Base-by-base conservation (phyloP, 805 yeast species). In the Myxozyma kluyveri region DNA sequence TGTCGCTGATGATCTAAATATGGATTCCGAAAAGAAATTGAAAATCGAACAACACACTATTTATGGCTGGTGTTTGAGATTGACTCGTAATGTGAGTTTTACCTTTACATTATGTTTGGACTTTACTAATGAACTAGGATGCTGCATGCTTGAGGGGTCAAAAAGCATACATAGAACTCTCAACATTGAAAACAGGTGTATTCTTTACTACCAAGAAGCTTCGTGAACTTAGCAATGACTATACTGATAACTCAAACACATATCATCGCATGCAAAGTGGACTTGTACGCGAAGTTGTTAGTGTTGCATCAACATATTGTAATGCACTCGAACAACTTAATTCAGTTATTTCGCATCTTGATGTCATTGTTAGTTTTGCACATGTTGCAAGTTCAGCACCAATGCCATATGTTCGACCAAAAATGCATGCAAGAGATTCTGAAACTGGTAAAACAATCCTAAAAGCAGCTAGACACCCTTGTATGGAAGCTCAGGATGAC, bases 171-270 rank as follows among this genome's bases (percentile, higher is more conserved):
- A 77, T 77, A 46, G 97, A 93, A 67, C 73, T 91, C 40, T 86
- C 89, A 46, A 91, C 97, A 0, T 95, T 88, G 27, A 93, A 93
- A 66, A 96, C 96, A 1, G 99, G 99, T 51, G 91, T 91, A 3
- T 88, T 77, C 67, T 93, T 93, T 74, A 88, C 96, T 7, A 88
- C 96, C 1, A 68, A 73, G 39, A 76, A 76, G 56, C 72, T 93
- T 60, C 74, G 79, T 38, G 73, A 75, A n/a, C 72, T 83, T 32
- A 81, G 89, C 12, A 71, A 73, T 33, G 79, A 82, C 52, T 82
- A 81, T 60, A 70, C 72, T 12, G 79, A 80, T 41, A 71, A 84
- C 22, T 81, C 82, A 54, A 73, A 75, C 12, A 84, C 82, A 52
- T 91, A 91, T 67, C 82, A 84, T 55, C 72, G 72, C 49, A 84